Percentiles rank a stretch among this genome's conserved stretches.
Conservation (phyloP, 768 basidiomycete species). For the Phylloporus sp. region DNA sequence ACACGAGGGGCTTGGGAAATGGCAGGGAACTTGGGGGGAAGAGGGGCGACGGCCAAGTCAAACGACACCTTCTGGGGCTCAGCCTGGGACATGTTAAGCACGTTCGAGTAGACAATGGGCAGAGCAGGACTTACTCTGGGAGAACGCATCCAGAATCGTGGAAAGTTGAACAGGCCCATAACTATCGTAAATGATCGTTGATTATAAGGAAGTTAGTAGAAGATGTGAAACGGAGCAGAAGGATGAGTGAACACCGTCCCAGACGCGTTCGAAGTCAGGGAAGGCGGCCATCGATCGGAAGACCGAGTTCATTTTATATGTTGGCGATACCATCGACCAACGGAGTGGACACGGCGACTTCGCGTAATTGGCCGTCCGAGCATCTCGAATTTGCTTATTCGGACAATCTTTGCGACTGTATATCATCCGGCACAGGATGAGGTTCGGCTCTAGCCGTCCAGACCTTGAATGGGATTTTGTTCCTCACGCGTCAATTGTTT, state of each 20-base stretch:
- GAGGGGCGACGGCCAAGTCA: conserved; percentile 31
- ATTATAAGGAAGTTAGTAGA: conserved; percentile 20
- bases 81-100: conserved; percentile 15
- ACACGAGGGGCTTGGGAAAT: conserved; percentile 18
- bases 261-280: conserved; percentile 18
- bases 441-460: neutral
- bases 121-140: conserved; percentile 21
- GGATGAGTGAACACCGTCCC: conserved; percentile 19
- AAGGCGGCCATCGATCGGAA: conserved; percentile 16
- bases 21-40: conserved; percentile 18
- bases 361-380: conserved; percentile 19
- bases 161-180: conserved; percentile 26
- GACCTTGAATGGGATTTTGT: neutral
- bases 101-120: neutral
- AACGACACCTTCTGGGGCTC: conserved; percentile 37
- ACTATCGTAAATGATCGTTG: conserved; percentile 18
- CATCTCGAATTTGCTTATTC: neutral
- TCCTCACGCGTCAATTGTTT: conserved; percentile 16
- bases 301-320: conserved; percentile 24
- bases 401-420: neutral
- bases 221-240: conserved; percentile 14
- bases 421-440: conserved; percentile 8
- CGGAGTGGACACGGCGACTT: conserved; percentile 21
- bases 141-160: conserved; percentile 17
- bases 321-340: conserved; percentile 17